phyloP scores from a whole-genome alignment of 1,139 yeast genomes.

The Kurtzmaniella natalensis region DNA sequence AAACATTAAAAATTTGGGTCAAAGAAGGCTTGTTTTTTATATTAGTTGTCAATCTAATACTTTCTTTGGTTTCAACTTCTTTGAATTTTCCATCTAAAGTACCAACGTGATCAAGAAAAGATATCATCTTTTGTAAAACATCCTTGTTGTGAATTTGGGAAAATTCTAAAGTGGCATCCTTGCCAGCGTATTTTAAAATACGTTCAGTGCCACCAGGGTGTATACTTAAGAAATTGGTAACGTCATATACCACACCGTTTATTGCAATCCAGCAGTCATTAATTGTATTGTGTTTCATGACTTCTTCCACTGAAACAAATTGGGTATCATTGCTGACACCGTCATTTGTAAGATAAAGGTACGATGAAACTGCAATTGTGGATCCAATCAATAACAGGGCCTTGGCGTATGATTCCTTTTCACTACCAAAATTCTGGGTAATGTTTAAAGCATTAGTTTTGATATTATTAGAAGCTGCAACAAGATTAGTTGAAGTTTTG shows the following conservation, averaged over 20 bases:
- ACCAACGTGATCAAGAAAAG: neutral
- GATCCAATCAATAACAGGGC: no score
- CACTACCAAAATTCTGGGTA: no score
- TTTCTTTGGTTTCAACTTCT: constrained; percentile 8
- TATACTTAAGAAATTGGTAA: constrained; percentile 44
- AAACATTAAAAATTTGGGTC: constrained; percentile 22
- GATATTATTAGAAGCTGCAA: no score
- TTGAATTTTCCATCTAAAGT: neutral
- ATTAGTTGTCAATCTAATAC: constrained; percentile 12
- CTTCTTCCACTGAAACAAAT: neutral
- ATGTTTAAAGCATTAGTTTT: no score
- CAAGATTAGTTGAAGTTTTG: no score
- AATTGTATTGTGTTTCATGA: neutral
- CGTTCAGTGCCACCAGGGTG: constrained; percentile 65
- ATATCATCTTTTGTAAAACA: neutral
- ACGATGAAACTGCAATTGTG: no score
- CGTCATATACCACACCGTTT: constrained; percentile 70
- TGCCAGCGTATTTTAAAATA: constrained; percentile 49
- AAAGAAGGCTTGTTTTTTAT: constrained; percentile 21
- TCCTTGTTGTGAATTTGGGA: neutral
- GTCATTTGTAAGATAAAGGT: no score
- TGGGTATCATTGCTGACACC: no score
- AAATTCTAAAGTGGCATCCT: constrained; percentile 69
- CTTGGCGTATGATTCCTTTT: no score
- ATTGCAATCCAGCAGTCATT: constrained; percentile 37